Evolutionary conservation across 257 asterid species (phyloP).

Genomic region (Buddleja alternifolia): DNA sequence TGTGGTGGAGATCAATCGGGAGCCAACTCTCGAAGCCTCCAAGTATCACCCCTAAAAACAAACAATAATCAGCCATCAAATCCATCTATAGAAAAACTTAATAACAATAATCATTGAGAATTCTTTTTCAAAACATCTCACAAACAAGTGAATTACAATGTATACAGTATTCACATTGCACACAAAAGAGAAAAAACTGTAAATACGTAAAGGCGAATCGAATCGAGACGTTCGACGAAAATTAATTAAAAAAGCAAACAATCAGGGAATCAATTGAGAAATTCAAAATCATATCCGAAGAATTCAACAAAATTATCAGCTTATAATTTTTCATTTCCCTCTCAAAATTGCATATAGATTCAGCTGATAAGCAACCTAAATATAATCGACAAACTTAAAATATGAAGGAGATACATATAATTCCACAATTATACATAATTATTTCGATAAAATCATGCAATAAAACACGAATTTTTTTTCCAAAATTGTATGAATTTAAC

Average conservation of each 20-base stretch:
- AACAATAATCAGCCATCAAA: slow-evolving; percentile 29
- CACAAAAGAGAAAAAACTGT: not conserved
- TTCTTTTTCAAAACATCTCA: too few relatives aligned
- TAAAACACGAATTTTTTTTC: too few relatives aligned
- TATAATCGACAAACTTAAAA: not conserved
- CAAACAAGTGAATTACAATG: not conserved
- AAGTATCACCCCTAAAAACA: too few relatives aligned
- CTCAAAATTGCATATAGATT: slow-evolving; percentile 6
- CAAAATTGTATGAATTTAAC: not conserved
- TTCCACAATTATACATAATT: not conserved
- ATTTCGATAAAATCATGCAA: not conserved
- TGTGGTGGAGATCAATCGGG: too few relatives aligned
- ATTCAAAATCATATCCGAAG: slow-evolving; percentile 3
- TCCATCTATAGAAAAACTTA: not conserved
- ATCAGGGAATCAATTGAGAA: slow-evolving; percentile 10
- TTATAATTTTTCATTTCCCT: not conserved
- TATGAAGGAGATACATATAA: not conserved
- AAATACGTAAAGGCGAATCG: slow-evolving; percentile 15
- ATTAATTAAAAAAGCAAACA: not conserved
- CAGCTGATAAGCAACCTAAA: slow-evolving; percentile 15
- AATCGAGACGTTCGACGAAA: slow-evolving; percentile 6
- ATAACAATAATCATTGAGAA: too few relatives aligned
- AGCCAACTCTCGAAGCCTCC: too few relatives aligned
- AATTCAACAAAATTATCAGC: slow-evolving; percentile 16
- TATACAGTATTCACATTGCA: slow-evolving; percentile 26